Base-by-base conservation (phyloP, 768 basidiomycete species). In the Vararia minispora region DNA sequence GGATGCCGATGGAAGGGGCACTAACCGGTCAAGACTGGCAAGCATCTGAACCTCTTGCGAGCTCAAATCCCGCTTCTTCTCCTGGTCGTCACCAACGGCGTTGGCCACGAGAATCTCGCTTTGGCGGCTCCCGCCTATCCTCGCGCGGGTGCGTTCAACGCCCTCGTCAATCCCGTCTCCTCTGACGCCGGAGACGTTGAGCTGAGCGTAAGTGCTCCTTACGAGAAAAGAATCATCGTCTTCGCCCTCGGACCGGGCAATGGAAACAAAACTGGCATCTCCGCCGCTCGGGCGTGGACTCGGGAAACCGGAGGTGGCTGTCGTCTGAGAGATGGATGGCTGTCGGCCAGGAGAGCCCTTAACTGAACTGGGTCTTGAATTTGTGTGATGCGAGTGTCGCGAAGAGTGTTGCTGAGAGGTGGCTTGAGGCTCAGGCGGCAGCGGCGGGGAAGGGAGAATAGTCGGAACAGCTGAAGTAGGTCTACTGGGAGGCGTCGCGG, bases 91-190 rank as follows among this genome's bases (percentile, higher is more conserved):
- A 10, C 63, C 73, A 4, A 81, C 42, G 4, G 76, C 72, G 28
- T 68, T 63, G 32, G 68, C 66, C 1, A 76, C 74, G 40, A 69
- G 64, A 24, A 74, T 48, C 47, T 83, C 80, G 46, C 72, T 81
- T 10, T 65, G 64, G 49, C 71, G 63, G 49, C 65, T 76, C 14
- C 52, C 52, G 36, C 71, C 68, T 45, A 76, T 56, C 50, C 82
- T 66, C 17, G 87, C 84, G 43, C 94, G 72, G 20, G 92, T 98
- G 26, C 89, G 77, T 60, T 98, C 94, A 6, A 94, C 71, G 26
- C 94, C 94, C 48, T 94, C 90, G 50, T 89, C 85, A 58, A 79
- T 88, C 0, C 94, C 94, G 54, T 98, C 94, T 3, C 92, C 91
- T 53, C 76, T 83, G 26, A 97, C 92, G n/a, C 94, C 94, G 29